A percentile compares a stretch with the other conserved stretches of the same genome.
Evolutionary conservation across 805 yeast species (phyloP).

Genomic region (Lachancea thermotolerans): DNA sequence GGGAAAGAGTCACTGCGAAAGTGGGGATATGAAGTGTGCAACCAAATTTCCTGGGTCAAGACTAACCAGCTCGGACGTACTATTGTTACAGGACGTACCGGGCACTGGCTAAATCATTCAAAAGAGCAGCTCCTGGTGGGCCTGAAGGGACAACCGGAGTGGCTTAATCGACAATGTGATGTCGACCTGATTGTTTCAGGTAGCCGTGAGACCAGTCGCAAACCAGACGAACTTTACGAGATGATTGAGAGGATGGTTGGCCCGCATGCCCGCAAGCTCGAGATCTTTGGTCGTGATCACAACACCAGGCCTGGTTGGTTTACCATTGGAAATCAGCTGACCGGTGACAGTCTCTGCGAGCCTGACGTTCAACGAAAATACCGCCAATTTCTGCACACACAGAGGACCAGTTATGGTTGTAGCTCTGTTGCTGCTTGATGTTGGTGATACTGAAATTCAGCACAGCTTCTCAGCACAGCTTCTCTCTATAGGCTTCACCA

Average conservation of each 20-base stretch:
- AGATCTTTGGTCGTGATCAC: constrained; percentile 83
- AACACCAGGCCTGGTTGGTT: constrained; percentile 89
- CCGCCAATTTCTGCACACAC: constrained; percentile 12
- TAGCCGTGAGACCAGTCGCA: constrained; percentile 82
- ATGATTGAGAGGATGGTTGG: constrained; percentile 84
- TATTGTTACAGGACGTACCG: constrained; percentile 91
- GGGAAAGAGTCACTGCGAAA: constrained; percentile 68
- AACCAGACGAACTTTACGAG: constrained; percentile 87
- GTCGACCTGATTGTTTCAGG: constrained; percentile 72
- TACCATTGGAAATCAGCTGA: constrained; percentile 74
- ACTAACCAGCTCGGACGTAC: constrained; percentile 83
- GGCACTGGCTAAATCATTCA: constrained; percentile 95
- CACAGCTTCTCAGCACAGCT: neutral
- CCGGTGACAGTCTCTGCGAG: constrained; percentile 53
- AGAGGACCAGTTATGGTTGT: neutral
- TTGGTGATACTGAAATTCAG: too few species aligned
- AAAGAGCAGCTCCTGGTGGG: constrained; percentile 89
- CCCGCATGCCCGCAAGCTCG: constrained; percentile 65
- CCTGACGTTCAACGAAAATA: constrained; percentile 45
- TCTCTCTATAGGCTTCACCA: neutral
- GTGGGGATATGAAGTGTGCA: constrained; percentile 78
- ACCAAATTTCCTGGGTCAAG: constrained; percentile 87
- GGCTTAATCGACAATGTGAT: constrained; percentile 65
- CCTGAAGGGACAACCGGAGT: constrained; percentile 67
- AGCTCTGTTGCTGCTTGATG: too few species aligned